Conservation (phyloP, 1,139 yeast genomes). For the Geotrichum europaeum region DNA sequence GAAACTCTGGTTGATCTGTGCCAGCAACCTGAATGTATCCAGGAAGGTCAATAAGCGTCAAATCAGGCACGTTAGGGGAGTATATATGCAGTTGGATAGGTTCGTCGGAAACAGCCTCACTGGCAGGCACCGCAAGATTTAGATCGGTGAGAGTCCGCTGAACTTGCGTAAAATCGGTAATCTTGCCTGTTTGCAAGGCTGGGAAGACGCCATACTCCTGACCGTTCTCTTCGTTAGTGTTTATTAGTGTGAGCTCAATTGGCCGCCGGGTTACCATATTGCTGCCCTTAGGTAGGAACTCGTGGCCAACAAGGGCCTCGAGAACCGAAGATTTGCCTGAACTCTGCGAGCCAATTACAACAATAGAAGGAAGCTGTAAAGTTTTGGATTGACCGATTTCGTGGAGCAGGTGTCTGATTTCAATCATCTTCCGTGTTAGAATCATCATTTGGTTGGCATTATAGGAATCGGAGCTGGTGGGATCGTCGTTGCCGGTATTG, state of each 20-base stretch:
- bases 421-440: constrained; percentile 92
- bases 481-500: constrained; percentile 29
- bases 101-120: constrained; percentile 80
- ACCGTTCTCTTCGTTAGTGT: constrained; percentile 74
- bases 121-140: constrained; percentile 83
- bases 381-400: constrained; percentile 73
- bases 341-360: constrained; percentile 94
- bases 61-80: constrained; percentile 89
- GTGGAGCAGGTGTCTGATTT: constrained; percentile 72
- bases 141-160: constrained; percentile 78
- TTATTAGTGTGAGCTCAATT: constrained; percentile 82
- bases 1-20: constrained; percentile 84
- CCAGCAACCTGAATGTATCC: constrained; percentile 97
- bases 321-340: constrained; percentile 94
- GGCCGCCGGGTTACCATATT: constrained; percentile 97
- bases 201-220: constrained; percentile 86
- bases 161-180: constrained; percentile 83
- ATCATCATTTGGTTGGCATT: constrained; percentile 56
- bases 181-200: constrained; percentile 71
- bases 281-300: constrained; percentile 87
- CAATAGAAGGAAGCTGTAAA: constrained; percentile 83
- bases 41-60: constrained; percentile 89
- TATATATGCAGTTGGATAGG: constrained; percentile 87
- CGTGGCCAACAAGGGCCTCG: constrained; percentile 91
- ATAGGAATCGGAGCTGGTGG: constrained; percentile 22